Evolutionary conservation across 2,329 filamentous ascomycete species (phyloP).

Genomic region (Ilyonectria destructans): DNA sequence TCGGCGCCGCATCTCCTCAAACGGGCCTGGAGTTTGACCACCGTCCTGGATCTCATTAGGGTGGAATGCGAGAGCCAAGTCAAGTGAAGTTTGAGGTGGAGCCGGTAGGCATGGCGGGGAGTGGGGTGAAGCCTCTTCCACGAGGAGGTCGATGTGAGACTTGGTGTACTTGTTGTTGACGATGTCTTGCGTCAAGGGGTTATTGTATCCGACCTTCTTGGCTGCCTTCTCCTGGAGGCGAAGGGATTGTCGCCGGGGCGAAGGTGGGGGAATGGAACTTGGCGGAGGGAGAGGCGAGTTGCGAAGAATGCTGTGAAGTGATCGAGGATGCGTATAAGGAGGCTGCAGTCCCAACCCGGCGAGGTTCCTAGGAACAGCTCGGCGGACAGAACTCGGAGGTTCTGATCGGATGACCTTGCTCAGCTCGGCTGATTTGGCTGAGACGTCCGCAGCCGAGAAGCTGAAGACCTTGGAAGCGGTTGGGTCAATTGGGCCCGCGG

Average conservation of each 20-base stretch:
- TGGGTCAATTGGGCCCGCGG: constrained; percentile 67
- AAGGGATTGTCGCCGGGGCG: constrained; percentile 69
- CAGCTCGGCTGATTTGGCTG: constrained; percentile 26
- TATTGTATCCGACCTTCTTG: constrained; percentile 74
- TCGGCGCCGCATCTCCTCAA: constrained; percentile 74
- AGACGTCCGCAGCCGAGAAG: constrained; percentile 59
- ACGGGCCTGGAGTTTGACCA: constrained; percentile 75
- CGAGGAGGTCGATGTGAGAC: constrained; percentile 76
- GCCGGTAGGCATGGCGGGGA: constrained; percentile 55
- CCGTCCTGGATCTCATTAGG: constrained; percentile 72
- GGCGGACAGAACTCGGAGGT: constrained; percentile 34
- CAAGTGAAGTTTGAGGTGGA: constrained; percentile 61
- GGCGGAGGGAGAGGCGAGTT: constrained; percentile 76
- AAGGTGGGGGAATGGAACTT: constrained; percentile 66
- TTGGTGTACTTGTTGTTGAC: constrained; percentile 74
- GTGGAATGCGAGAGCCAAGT: constrained; percentile 67
- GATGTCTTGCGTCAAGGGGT: constrained; percentile 76
- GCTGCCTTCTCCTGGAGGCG: constrained; percentile 70
- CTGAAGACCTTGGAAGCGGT: constrained; percentile 61
- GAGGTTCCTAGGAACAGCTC: constrained; percentile 29
- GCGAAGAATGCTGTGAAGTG: constrained; percentile 76
- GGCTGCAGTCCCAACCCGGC: constrained; percentile 51
- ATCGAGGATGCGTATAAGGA: constrained; percentile 73
- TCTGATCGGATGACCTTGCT: constrained; percentile 34
- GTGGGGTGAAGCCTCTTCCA: constrained; percentile 70